Percentiles rank a stretch among this genome's conserved stretches.
These are phyloP conservation scores for Coniochaeta sp. DNA, from an alignment of 2,329 filamentous ascomycete species.

Conservation along the genomic window DNA sequence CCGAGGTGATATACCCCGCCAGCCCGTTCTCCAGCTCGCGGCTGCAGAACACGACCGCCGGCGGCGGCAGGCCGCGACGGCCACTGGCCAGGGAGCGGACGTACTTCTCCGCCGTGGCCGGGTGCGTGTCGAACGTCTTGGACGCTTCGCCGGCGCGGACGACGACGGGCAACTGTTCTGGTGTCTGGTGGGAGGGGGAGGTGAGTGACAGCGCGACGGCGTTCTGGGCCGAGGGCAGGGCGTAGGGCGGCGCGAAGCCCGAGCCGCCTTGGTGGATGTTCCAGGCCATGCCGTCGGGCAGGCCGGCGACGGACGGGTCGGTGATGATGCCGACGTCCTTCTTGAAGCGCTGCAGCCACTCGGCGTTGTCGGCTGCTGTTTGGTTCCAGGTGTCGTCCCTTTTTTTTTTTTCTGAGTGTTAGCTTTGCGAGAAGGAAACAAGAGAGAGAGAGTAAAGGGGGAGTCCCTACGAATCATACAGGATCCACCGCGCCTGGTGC, in stretches of 20 bases:
- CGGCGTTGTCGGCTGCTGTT: constrained; percentile 54
- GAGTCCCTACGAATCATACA: constrained; percentile 57
- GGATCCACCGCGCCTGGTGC: constrained; percentile 55
- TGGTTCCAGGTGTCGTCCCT: constrained; percentile 60
- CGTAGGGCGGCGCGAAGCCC: constrained; percentile 49
- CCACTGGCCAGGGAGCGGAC: constrained; percentile 29
- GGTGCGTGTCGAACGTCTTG: constrained; percentile 35
- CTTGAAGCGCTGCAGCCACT: constrained; percentile 59
- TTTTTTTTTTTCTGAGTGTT: no score
- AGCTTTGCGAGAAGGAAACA: no score
- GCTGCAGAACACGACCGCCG: constrained; percentile 48
- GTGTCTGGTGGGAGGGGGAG: constrained; percentile 10
- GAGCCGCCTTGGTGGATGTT: constrained; percentile 40
- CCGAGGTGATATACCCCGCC: constrained; percentile 35
- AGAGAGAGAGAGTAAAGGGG: no score
- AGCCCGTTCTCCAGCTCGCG: constrained; percentile 51
- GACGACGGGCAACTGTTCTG: background rate
- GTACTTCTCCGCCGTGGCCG: constrained; percentile 39
- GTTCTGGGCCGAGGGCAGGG: constrained; percentile 40
- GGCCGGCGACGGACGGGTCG: constrained; percentile 40
- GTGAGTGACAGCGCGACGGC: constrained; percentile 24
- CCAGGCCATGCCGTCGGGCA: constrained; percentile 36
- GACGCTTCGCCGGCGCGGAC: constrained; percentile 15
- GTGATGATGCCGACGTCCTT: constrained; percentile 45
- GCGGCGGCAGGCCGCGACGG: constrained; percentile 37